A percentile compares a stretch with the other conserved stretches of the same genome.
Evolutionary conservation across 202 grass and related monocot genomes (phyloP).

Genomic region (Digitaria exilis): DNA sequence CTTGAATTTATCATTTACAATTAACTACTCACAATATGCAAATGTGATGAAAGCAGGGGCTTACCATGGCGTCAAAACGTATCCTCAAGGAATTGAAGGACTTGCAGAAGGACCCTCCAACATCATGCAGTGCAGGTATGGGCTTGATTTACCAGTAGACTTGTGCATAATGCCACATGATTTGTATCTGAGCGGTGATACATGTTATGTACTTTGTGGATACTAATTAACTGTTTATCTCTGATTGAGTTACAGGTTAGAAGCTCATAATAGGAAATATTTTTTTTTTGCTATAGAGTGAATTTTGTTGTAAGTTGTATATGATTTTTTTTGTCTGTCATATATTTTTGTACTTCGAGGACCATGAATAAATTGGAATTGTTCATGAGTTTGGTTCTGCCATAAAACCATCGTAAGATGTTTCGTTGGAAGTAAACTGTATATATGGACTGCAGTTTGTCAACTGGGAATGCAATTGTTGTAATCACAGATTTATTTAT

Average conservation of each 20-base stretch:
- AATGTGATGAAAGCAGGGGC: slow-evolving; percentile 39
- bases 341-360: neutral
- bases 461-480: neutral
- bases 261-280: neutral
- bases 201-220: neutral
- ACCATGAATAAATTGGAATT: neutral
- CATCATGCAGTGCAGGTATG: slow-evolving; percentile 84
- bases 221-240: slow-evolving; percentile 1
- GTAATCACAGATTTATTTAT: slow-evolving; percentile 26
- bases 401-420: neutral
- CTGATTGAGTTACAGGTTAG: slow-evolving; percentile 24
- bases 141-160: neutral
- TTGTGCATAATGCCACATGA: neutral
- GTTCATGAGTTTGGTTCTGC: neutral
- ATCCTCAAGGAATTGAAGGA: slow-evolving; percentile 86
- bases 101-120: slow-evolving; percentile 81
- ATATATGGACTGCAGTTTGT: neutral
- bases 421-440: neutral
- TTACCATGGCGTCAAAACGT: slow-evolving; percentile 79
- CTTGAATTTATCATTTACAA: neutral
- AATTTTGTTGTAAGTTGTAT: neutral
- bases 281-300: slow-evolving; percentile 8
- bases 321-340: neutral
- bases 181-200: slow-evolving; percentile 4
- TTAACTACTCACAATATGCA: neutral